A percentile compares a stretch with the other conserved stretches of the same genome.
These are phyloP conservation scores for Pestalotiopsis sp. DNA, from an alignment of 2,329 filamentous ascomycete species.

Conservation along the genomic window DNA sequence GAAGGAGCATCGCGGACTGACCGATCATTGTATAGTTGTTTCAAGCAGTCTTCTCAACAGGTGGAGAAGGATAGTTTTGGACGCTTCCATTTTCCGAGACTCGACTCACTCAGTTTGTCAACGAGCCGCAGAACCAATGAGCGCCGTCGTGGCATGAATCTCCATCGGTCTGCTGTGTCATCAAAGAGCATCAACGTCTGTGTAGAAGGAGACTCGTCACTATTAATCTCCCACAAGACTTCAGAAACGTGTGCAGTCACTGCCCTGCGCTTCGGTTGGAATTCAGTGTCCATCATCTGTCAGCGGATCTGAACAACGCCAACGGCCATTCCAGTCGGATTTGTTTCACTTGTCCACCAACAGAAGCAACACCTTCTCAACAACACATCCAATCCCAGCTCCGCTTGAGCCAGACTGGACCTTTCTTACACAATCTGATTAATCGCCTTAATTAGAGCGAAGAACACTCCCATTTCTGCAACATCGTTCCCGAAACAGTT, in stretches of 20 bases:
- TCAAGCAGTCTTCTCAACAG: conserved; percentile 19
- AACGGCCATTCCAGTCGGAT: conserved; percentile 12
- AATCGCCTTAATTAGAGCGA: neutral
- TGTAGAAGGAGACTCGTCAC: conserved; percentile 29
- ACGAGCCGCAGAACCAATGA: conserved; percentile 31
- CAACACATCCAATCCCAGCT: neutral
- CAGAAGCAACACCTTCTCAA: conserved; percentile 13
- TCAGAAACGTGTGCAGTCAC: conserved; percentile 3
- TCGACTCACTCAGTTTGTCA: conserved; percentile 37
- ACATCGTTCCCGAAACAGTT: conserved; percentile 39
- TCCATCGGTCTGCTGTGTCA: conserved; percentile 26
- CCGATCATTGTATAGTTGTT: conserved; percentile 17
- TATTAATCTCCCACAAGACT: conserved; percentile 29
- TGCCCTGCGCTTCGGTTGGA: neutral
- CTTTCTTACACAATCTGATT: neutral
- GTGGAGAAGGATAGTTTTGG: conserved; percentile 28
- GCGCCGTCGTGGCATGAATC: conserved; percentile 20
- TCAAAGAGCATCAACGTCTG: conserved; percentile 31
- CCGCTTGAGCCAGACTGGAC: conserved; percentile 5
- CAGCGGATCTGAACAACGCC: conserved; percentile 8
- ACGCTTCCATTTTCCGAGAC: conserved; percentile 34
- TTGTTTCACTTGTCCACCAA: conserved; percentile 17
- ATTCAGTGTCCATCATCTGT: conserved; percentile 6
- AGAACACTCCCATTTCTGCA: conserved; percentile 19
- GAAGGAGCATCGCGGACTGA: conserved; percentile 12